phyloP scores from a whole-genome alignment of 2,329 filamentous ascomycete genomes.

The Hymenoscyphus infarciens region DNA sequence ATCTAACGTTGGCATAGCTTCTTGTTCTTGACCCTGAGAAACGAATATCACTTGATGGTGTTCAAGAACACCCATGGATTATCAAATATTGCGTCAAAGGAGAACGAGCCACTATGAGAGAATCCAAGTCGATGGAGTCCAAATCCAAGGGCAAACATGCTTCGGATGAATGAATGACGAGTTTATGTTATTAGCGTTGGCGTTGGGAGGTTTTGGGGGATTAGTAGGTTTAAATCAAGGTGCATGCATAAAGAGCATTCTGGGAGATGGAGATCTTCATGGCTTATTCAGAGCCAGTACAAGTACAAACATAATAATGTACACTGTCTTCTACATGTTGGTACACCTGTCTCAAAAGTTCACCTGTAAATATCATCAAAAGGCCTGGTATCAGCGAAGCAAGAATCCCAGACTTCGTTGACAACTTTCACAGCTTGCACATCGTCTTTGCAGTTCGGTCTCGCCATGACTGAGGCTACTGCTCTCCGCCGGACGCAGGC shows the following conservation, averaged over 20 bases:
- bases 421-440: conserved; percentile 83
- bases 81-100: conserved; percentile 75
- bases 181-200: conserved; percentile 27
- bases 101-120: conserved; percentile 37
- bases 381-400: conserved; percentile 87
- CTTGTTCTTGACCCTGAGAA: conserved; percentile 93
- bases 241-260: conserved; percentile 23
- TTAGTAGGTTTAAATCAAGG: conserved; percentile 10
- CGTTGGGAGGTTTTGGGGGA: conserved; percentile 22
- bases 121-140: conserved; percentile 34
- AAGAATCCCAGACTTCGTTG: conserved; percentile 98
- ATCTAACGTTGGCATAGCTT: conserved; percentile 47
- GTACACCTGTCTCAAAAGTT: conserved; percentile 28
- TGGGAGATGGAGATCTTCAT: conserved; percentile 33
- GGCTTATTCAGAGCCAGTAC: conserved; percentile 33
- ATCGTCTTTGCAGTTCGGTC: conserved; percentile 80
- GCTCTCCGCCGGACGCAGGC: conserved; percentile 83
- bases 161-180: conserved; percentile 30
- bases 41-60: conserved; percentile 82
- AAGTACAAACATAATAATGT: conserved; percentile 27
- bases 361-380: conserved; percentile 95
- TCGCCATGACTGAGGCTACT: conserved; percentile 70
- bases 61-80: conserved; percentile 92
- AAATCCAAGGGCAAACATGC: conserved; percentile 28
- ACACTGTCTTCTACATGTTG: conserved; percentile 19